Conservation (phyloP, 2,329 filamentous ascomycete genomes). For the Tricladium varicosporioides region DNA sequence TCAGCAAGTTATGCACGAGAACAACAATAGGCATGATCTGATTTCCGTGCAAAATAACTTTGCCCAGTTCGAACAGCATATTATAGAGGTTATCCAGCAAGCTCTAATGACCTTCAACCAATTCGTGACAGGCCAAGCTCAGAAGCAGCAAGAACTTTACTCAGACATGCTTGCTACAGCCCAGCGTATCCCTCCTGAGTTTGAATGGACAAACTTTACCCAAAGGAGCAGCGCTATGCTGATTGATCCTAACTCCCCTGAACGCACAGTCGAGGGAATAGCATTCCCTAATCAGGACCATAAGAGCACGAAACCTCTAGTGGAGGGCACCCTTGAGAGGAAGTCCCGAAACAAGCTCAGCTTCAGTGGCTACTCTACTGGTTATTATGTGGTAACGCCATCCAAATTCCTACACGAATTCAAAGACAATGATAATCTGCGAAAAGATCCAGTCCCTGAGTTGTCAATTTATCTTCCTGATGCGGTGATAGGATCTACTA, state of each 20-base stretch:
- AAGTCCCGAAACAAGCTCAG: slow-evolving; percentile 84
- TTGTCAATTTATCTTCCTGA: slow-evolving; percentile 90
- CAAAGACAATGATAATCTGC: slow-evolving; percentile 78
- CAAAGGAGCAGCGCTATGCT: slow-evolving; percentile 69
- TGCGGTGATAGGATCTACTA: slow-evolving; percentile 69
- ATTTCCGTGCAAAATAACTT: slow-evolving; percentile 91
- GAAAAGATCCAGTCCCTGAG: slow-evolving; percentile 76
- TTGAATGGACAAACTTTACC: slow-evolving; percentile 88
- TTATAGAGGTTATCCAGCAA: slow-evolving; percentile 79
- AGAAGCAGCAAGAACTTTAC: slow-evolving; percentile 79
- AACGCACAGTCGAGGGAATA: slow-evolving; percentile 71
- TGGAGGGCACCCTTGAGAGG: slow-evolving; percentile 85
- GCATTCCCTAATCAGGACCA: slow-evolving; percentile 89
- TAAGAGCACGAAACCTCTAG: slow-evolving; percentile 71
- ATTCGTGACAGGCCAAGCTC: slow-evolving; percentile 74
- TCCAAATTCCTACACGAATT: slow-evolving; percentile 92
- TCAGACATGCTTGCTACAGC: slow-evolving; percentile 75
- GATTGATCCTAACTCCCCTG: slow-evolving; percentile 72
- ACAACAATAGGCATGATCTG: slow-evolving; percentile 91
- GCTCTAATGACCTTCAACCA: slow-evolving; percentile 81
- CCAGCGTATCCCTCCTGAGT: slow-evolving; percentile 77
- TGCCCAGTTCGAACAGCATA: slow-evolving; percentile 79
- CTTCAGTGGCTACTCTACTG: slow-evolving; percentile 70
- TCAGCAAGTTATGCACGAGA: slow-evolving; percentile 92
- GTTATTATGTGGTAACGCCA: slow-evolving; percentile 88